A percentile compares a stretch with the other conserved stretches of the same genome.
Evolutionary conservation across 2,329 filamentous ascomycete species (phyloP).

Genomic region (Bipolaris sorokiniana): DNA sequence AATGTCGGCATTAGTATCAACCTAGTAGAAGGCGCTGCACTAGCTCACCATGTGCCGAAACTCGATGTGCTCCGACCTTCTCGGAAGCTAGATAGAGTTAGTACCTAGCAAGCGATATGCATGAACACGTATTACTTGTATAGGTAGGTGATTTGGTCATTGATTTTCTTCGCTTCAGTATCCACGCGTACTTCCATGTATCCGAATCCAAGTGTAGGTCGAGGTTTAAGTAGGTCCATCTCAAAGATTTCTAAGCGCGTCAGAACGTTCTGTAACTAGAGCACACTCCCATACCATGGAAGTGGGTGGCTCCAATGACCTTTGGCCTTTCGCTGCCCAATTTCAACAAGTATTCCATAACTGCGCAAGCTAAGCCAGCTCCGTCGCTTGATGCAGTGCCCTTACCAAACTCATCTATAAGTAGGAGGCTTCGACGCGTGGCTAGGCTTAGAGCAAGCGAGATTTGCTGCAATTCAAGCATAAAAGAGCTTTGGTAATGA

Average conservation of each 20-base stretch:
- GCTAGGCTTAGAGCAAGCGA: slow-evolving; percentile 76
- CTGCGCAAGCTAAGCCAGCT: slow-evolving; percentile 67
- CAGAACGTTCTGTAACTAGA: not conserved
- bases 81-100: slow-evolving; percentile 51
- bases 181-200: slow-evolving; percentile 76
- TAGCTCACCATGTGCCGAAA: slow-evolving; percentile 71
- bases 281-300: slow-evolving; percentile 56
- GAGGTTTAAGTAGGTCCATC: slow-evolving; percentile 60
- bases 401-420: slow-evolving; percentile 93
- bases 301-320: slow-evolving; percentile 67
- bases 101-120: not conserved
- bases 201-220: slow-evolving; percentile 62
- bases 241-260: slow-evolving; percentile 71
- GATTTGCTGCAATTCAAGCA: slow-evolving; percentile 88
- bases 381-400: slow-evolving; percentile 70
- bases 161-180: slow-evolving; percentile 54
- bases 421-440: slow-evolving; percentile 76
- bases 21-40: too few relatives aligned
- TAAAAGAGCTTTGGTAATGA: slow-evolving; percentile 68
- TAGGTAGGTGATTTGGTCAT: slow-evolving; percentile 74
- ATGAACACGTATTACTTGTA: slow-evolving; percentile 61
- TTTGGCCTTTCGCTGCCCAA: slow-evolving; percentile 60
- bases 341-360: slow-evolving; percentile 63
- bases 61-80: slow-evolving; percentile 76
- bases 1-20: slow-evolving; percentile 6